phyloP scores from a whole-genome alignment of 2,329 filamentous ascomycete species.

The Colletotrichum nymphaeae region DNA sequence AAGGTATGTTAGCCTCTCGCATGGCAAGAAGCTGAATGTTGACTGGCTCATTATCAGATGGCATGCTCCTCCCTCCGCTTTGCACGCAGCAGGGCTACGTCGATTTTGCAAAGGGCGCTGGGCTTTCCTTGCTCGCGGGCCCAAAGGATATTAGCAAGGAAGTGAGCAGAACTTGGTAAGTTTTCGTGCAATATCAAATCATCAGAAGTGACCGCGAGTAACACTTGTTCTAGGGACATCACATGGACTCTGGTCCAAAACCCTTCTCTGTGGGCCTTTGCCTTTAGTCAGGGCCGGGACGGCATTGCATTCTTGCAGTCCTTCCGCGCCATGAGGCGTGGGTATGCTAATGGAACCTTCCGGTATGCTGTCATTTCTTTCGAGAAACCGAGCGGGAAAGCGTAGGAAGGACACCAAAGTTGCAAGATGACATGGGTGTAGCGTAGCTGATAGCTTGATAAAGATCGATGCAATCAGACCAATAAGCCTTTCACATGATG shows the following conservation, averaged over 20 bases:
- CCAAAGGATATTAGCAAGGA: constrained; percentile 69
- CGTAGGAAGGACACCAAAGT: neutral
- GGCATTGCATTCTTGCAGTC: constrained; percentile 70
- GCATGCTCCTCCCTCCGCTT: constrained; percentile 69
- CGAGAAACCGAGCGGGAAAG: constrained; percentile 48
- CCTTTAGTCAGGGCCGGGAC: constrained; percentile 69
- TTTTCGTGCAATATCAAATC: neutral
- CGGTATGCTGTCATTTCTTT: constrained; percentile 70
- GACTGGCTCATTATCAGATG: constrained; percentile 53
- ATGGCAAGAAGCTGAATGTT: neutral
- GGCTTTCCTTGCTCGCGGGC: constrained; percentile 55
- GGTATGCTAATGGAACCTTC: constrained; percentile 69
- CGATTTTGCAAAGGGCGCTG: constrained; percentile 58
- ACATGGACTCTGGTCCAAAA: constrained; percentile 70
- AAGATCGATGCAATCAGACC: neutral
- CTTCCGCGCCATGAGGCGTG: constrained; percentile 70
- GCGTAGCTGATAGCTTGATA: neutral
- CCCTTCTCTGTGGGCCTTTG: constrained; percentile 70
- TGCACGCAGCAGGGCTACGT: constrained; percentile 66
- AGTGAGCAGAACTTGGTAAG: constrained; percentile 70
- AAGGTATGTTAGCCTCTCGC: constrained; percentile 51
- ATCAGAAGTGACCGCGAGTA: neutral
- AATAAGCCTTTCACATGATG: neutral
- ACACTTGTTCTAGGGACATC: constrained; percentile 62
- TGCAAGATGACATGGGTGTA: too few relatives aligned